Base-by-base conservation (phyloP, 805 yeast genomes). In the Saturnispora kantuleensis region DNA sequence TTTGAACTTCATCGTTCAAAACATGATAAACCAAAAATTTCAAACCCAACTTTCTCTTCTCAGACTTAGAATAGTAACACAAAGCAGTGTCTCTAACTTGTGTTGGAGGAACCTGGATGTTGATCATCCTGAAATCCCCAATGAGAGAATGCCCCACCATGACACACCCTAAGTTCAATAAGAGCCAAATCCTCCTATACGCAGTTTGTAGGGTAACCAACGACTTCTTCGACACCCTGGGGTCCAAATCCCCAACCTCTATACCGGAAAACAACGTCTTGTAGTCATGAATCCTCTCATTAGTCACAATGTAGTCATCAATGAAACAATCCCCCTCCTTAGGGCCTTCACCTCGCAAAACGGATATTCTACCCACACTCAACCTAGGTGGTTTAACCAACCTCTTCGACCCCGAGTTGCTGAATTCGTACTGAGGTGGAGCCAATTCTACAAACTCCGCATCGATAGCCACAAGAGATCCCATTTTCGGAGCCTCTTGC, bases 91-190 rank as follows among this genome's bases (percentile, higher is more conserved):
- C 99, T 45, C 95, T 70, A 28, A 93, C 89, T 62, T 94, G 98
- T 2, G 62, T 62, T 21, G 71, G 69, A 0, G 97, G 97, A 2
- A 94, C 94, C 57, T 84, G 84, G 39, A 93, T 77, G 56, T 93
- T 93, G 53, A 94, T 93, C 31, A 93, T 84, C 55, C 97, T 71
- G 69, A 93, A 93, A 65, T 93, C 99, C 53, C 87, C 88, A 35
- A 74, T 71, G 47, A 93, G 69, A 2, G 97, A 96, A 65, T 93
- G 99, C 0, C 99, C 99, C 30, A 93, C 88, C 67, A 93, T 90
- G 0, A 84, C 75, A 58, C 95, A 87, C 0, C 97, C 97, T 46
- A 88, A 57, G 56, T 90, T 93, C 48, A 93, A 67, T 41, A 93
- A 68, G 16, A 93, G 66, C 98, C 99, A 94, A 35, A 93, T 72